Evolutionary conservation across 1,139 yeast species (phyloP).

Genomic region (Candida sojae): DNA sequence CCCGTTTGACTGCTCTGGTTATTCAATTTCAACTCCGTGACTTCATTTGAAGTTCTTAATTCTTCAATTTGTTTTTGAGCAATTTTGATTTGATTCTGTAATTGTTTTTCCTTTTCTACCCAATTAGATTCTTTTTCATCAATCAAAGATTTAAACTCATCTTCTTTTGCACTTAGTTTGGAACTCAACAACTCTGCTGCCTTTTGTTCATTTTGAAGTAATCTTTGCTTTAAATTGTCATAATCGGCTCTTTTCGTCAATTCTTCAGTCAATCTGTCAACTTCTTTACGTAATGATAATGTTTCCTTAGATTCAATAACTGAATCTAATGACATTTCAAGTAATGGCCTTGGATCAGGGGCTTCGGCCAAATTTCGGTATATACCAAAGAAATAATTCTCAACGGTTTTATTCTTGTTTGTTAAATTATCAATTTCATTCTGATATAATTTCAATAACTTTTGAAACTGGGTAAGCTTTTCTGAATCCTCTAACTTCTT

Average conservation of each 20-base stretch:
- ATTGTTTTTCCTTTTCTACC: slow-evolving; percentile 51
- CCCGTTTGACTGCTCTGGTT: slow-evolving; percentile 20
- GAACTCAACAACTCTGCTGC: slow-evolving; percentile 53
- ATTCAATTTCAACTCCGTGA: slow-evolving; percentile 49
- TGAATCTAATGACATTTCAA: slow-evolving; percentile 71
- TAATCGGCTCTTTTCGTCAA: slow-evolving; percentile 73
- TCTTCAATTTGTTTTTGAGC: slow-evolving; percentile 56
- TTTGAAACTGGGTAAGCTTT: slow-evolving; percentile 66
- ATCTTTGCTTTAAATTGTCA: slow-evolving; percentile 66
- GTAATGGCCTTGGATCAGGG: slow-evolving; percentile 86
- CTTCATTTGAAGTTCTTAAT: slow-evolving; percentile 56
- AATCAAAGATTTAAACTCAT: slow-evolving; percentile 57
- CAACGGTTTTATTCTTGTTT: slow-evolving; percentile 73
- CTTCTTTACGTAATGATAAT: slow-evolving; percentile 53
- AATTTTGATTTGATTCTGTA: slow-evolving; percentile 42
- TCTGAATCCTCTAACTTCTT: slow-evolving; percentile 66
- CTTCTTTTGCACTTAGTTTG: slow-evolving; percentile 56
- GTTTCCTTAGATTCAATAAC: slow-evolving; percentile 61
- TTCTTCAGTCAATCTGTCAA: slow-evolving; percentile 58
- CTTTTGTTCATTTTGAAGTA: slow-evolving; percentile 59
- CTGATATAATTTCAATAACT: slow-evolving; percentile 78
- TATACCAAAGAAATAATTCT: slow-evolving; percentile 68
- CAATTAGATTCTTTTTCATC: slow-evolving; percentile 68
- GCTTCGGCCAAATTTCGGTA: slow-evolving; percentile 83
- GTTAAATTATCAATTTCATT: slow-evolving; percentile 84